These are phyloP conservation scores for Aspergillus campestris DNA, from an alignment of 495 filamentous ascomycete species.

Conservation along the genomic window DNA sequence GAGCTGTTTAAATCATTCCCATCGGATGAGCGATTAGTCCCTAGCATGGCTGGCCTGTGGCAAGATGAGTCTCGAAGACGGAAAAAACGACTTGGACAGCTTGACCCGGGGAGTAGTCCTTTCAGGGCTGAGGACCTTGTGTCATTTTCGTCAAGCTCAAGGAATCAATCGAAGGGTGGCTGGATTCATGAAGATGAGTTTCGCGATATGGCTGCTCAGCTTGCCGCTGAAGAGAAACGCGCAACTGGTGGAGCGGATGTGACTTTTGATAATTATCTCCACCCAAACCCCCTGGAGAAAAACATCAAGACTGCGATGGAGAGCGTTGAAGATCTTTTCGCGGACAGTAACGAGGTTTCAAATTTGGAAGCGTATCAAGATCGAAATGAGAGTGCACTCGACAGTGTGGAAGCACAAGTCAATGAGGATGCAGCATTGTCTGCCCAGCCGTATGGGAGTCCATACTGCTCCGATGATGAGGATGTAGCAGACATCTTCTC, in stretches of 20 bases:
- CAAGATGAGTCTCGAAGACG: slow-evolving; percentile 78
- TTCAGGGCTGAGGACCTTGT: slow-evolving; percentile 73
- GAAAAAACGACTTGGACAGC: slow-evolving; percentile 56
- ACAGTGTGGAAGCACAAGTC: slow-evolving; percentile 25
- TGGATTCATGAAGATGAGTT: slow-evolving; percentile 94
- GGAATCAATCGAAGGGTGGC: slow-evolving; percentile 55
- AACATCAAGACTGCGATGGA: slow-evolving; percentile 66
- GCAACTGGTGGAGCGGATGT: slow-evolving; percentile 37
- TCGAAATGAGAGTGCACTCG: slow-evolving; percentile 3
- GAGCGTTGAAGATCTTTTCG: slow-evolving; percentile 79
- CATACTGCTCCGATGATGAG: slow-evolving; percentile 50
- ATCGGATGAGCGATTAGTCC: slow-evolving; percentile 69
- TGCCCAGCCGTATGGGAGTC: slow-evolving; percentile 35
- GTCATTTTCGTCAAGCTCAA: slow-evolving; percentile 75
- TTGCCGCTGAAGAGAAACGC: slow-evolving; percentile 54
- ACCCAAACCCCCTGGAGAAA: slow-evolving; percentile 40
- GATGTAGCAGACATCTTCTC: slow-evolving; percentile 10
- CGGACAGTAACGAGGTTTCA: slow-evolving; percentile 45
- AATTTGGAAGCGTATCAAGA: slow-evolving; percentile 6
- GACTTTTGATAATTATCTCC: slow-evolving; percentile 57
- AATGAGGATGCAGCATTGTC: slow-evolving; percentile 44
- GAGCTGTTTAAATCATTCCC: slow-evolving; percentile 60
- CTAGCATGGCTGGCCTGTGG: slow-evolving; percentile 92
- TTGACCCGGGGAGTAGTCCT: slow-evolving; percentile 56
- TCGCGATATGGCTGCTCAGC: slow-evolving; percentile 47